Evolutionary conservation across 257 asterid species (phyloP).

Genomic region (Ehretia macrophylla): DNA sequence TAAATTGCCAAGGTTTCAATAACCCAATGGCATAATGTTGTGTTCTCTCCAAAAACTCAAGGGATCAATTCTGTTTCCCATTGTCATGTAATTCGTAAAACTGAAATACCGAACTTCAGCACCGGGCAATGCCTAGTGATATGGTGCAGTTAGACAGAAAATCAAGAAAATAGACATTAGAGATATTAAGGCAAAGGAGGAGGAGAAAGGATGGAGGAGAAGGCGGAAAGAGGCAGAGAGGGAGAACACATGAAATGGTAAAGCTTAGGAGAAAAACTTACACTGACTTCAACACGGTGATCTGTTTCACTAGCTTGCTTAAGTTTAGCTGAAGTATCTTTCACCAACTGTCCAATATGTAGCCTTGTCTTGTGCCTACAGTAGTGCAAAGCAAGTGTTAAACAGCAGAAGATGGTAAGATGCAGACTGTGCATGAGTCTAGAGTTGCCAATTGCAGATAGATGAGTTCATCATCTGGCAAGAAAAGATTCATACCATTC

Average conservation of each 20-base stretch:
- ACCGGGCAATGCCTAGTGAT: too few species aligned
- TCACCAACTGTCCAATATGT: constrained; percentile 79
- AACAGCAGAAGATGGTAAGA: constrained; percentile 6
- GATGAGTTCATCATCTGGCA: too few species aligned
- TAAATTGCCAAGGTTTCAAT: too few species aligned
- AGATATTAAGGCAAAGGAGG: not conserved
- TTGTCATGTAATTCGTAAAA: too few species aligned
- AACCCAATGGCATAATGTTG: too few species aligned
- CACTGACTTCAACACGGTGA: constrained; percentile 63
- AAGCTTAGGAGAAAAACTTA: constrained; percentile 24
- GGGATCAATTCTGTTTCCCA: too few species aligned
- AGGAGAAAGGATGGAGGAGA: not conserved
- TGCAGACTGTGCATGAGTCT: not conserved
- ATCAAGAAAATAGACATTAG: not conserved
- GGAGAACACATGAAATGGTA: not conserved
- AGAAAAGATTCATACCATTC: too few species aligned
- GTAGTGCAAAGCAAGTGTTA: constrained; percentile 28
- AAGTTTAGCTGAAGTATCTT: constrained; percentile 79
- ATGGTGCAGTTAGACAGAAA: not conserved
- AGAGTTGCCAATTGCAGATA: too few species aligned
- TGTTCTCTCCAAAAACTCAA: too few species aligned
- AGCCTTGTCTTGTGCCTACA: constrained; percentile 82
- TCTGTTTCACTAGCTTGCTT: constrained; percentile 85
- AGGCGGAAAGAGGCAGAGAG: not conserved
- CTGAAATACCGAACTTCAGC: too few species aligned